A percentile compares a stretch with the other conserved stretches of the same genome.
These are phyloP conservation scores for Tylopilus sp. DNA, from an alignment of 768 basidiomycete species.

Conservation along the genomic window DNA sequence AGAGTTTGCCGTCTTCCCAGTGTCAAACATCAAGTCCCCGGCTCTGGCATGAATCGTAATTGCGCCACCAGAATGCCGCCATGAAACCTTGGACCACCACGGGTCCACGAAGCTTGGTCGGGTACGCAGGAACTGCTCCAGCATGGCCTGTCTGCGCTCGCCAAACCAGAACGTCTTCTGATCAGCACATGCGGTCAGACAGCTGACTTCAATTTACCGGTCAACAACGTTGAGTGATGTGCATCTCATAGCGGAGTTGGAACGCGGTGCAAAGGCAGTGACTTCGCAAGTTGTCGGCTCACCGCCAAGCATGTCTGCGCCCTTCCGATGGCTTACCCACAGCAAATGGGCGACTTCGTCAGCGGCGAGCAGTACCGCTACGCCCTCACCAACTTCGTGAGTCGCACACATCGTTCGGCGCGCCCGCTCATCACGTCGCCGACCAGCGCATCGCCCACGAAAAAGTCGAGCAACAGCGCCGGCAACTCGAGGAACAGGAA, in stretches of 20 bases:
- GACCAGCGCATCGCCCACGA: slow-evolving; percentile 75
- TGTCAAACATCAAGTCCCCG: too few relatives aligned
- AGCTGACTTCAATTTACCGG: too few relatives aligned
- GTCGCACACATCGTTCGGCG: slow-evolving; percentile 22
- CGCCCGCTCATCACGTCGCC: background rate
- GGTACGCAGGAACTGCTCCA: too few relatives aligned
- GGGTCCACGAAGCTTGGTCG: too few relatives aligned
- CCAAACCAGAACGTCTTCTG: too few relatives aligned
- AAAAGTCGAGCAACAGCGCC: slow-evolving; percentile 79
- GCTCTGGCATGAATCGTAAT: too few relatives aligned
- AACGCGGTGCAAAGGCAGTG: background rate
- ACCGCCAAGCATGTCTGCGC: background rate
- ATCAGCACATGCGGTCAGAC: too few relatives aligned
- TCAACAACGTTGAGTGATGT: too few relatives aligned
- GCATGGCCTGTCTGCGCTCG: too few relatives aligned
- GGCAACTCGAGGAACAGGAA: slow-evolving; percentile 80
- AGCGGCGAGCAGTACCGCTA: slow-evolving; percentile 73
- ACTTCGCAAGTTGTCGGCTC: background rate
- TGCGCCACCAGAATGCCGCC: too few relatives aligned
- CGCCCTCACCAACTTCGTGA: slow-evolving; percentile 77
- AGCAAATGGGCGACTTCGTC: slow-evolving; percentile 32
- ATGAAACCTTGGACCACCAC: too few relatives aligned
- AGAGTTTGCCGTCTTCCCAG: too few relatives aligned
- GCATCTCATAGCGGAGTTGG: background rate
- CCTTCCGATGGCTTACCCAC: slow-evolving; percentile 10